A percentile compares a stretch with the other conserved stretches of the same genome.
Conservation (phyloP, 139 green algal genomes). For the Coelastrella sp. region DNA sequence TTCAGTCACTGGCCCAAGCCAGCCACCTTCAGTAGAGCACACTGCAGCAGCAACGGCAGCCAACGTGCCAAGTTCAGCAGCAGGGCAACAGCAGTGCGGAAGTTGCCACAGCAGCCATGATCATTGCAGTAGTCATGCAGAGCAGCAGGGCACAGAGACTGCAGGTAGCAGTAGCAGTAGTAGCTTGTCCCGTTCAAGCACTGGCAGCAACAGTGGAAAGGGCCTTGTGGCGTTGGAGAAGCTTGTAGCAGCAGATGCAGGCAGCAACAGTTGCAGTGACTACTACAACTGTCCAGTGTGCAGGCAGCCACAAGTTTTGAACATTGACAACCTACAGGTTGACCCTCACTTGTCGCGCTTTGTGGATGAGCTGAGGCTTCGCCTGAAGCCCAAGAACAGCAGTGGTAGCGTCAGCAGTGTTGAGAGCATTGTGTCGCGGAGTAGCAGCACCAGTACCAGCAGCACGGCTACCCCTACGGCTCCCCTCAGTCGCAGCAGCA, state of each 20-base stretch:
- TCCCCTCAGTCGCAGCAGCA: slow-evolving; percentile 15
- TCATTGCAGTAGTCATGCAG: not conserved
- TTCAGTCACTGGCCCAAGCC: slow-evolving; percentile 34
- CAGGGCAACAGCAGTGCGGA: not conserved
- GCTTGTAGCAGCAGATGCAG: slow-evolving; percentile 37
- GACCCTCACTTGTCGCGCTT: slow-evolving; percentile 77
- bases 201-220: slow-evolving; percentile 31
- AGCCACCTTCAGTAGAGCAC: slow-evolving; percentile 12
- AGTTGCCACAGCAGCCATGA: not conserved
- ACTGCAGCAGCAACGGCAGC: not conserved
- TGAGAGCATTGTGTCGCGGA: not conserved
- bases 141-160: not conserved
- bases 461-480: not conserved
- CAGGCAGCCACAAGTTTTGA: slow-evolving; percentile 77
- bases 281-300: slow-evolving; percentile 86
- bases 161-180: slow-evolving; percentile 19
- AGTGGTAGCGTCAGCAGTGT: slow-evolving; percentile 25
- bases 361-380: slow-evolving; percentile 67
- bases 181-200: not conserved
- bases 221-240: slow-evolving; percentile 50
- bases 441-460: slow-evolving; percentile 26
- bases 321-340: slow-evolving; percentile 82
- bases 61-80: no score
- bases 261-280: not conserved
- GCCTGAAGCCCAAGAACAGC: slow-evolving; percentile 4